Evolutionary conservation across 2,329 filamentous ascomycete genomes (phyloP), one percentile per base, ranked within the genome.

Genomic region (Colletotrichum spaethianum): DNA sequence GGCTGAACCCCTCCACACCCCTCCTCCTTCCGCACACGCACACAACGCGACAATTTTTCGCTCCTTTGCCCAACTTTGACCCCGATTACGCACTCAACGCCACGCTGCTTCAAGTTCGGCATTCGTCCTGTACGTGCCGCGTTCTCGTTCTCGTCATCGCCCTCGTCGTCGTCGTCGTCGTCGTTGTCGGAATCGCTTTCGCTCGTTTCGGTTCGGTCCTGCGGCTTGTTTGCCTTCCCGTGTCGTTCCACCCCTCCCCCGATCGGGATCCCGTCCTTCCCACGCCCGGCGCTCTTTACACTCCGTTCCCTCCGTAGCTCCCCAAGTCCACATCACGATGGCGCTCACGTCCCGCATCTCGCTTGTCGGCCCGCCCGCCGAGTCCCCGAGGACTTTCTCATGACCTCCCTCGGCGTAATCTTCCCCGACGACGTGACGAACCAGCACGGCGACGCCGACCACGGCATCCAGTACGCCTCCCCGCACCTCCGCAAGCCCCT

Each of bases 351-450:
- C 83, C 73, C 83, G 84, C 56, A 82, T 88, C 74, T 79, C 82
- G 50, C 79, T 83, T 42, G 79, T 79, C n/a, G 82, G 81, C 31
- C 80, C 80, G 4, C 78, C 80, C 31, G 73, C 73, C 67, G 78
- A 77, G 57, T 83, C 81, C 65, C 90, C 0, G 90, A 92, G 80
- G 90, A 93, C 79, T 87, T 88, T 75, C 86, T 94, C 76, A 83
- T 84, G 42, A 84, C 85, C 2, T 85, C 89, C 0, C 86, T 93
- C 1, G 89, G 88, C 73, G 85, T 90, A 74, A 88, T 93, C 79
- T 93, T 93, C 82, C 87, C 90, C 4, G 91, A 93, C 79, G 92
- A 94, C 81, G 83, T 91, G 64, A 86, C 86, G 70, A 91, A 90
- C 81, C 86, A 89, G 79, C 92, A 94, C 80, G 92, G 92, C 79